Conservation (phyloP, 441 rosid species). For the Brassica hybrid region DNA sequence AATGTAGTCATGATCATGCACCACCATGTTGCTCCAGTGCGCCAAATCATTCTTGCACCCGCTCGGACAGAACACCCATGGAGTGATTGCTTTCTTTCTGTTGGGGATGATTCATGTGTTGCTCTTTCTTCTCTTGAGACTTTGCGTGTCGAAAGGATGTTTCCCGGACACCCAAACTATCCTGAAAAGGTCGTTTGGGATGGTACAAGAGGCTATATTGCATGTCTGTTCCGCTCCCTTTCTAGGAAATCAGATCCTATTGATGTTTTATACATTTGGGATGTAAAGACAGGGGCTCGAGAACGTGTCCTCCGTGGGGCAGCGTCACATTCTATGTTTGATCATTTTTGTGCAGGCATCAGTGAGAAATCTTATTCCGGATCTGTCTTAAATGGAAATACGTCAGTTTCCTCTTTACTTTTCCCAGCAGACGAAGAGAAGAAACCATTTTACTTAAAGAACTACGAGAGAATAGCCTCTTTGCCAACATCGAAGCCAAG, state of each 20-base stretch:
- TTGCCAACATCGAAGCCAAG: constrained; percentile 46
- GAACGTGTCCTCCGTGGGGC: constrained; percentile 87
- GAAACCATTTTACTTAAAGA: constrained; percentile 51
- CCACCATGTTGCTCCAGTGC: constrained; percentile 90
- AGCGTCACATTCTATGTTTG: constrained; percentile 94
- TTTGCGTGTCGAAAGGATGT: constrained; percentile 85
- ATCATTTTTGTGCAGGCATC: constrained; percentile 84
- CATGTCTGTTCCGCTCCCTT: constrained; percentile 69
- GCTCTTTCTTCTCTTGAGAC: constrained; percentile 91
- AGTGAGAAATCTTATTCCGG: constrained; percentile 65
- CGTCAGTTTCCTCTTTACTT: constrained; percentile 81
- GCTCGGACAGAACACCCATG: constrained; percentile 75
- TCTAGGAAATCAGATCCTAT: constrained; percentile 58
- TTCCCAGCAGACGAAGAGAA: constrained; percentile 77
- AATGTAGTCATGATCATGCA: constrained; percentile 74
- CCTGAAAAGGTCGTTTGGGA: constrained; percentile 93
- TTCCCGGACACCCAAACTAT: constrained; percentile 81
- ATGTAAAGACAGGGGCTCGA: constrained; percentile 80
- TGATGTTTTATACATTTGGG: constrained; percentile 91
- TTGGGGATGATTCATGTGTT: constrained; percentile 85
- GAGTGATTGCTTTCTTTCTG: constrained; percentile 90
- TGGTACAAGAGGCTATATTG: constrained; percentile 86
- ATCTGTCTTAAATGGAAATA: constrained; percentile 63
- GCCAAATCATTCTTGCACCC: constrained; percentile 84
- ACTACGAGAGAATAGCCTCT: constrained; percentile 51